Conservation (phyloP, 1,139 yeast species). For the Protomyces gravidus region DNA sequence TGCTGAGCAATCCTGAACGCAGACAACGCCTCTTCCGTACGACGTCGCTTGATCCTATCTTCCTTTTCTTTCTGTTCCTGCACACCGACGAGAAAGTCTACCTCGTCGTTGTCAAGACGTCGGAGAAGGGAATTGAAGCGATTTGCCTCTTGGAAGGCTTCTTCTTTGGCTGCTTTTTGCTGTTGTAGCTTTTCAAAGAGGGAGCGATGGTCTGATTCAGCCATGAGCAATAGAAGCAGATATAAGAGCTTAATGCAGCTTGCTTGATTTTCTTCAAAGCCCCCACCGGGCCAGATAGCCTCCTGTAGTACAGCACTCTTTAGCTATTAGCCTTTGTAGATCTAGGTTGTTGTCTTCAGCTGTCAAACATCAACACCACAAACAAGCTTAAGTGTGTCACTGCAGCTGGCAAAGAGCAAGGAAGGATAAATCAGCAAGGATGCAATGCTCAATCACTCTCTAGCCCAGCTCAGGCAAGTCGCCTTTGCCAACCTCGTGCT, state of each 20-base stretch:
- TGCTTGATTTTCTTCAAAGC: no score
- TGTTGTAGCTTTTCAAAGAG: constrained; percentile 36
- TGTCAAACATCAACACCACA: background rate
- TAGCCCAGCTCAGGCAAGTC: constrained; percentile 21
- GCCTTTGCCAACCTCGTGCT: constrained; percentile 1
- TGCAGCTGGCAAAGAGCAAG: no score
- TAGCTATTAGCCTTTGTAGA: no score
- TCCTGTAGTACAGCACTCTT: no score
- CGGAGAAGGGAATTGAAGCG: constrained; percentile 35
- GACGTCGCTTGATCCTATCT: constrained; percentile 30
- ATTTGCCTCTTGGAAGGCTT: constrained; percentile 34
- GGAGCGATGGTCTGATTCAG: constrained; percentile 32
- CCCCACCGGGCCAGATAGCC: no score
- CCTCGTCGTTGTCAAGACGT: constrained; percentile 36
- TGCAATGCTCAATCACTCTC: constrained; percentile 27
- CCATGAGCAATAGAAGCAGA: background rate
- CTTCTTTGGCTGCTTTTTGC: constrained; percentile 35
- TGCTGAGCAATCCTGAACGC: constrained; percentile 30
- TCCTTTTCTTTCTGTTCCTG: constrained; percentile 31
- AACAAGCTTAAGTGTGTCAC: no score
- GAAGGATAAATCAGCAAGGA: constrained; percentile 6
- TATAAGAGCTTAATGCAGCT: no score
- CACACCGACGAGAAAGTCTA: constrained; percentile 35
- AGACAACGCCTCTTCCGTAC: constrained; percentile 31
- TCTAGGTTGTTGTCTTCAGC: background rate